Percentiles rank a stretch among this genome's conserved stretches.
Conservation (phyloP, 805 yeast species). For the Suhomyces faveliae region DNA sequence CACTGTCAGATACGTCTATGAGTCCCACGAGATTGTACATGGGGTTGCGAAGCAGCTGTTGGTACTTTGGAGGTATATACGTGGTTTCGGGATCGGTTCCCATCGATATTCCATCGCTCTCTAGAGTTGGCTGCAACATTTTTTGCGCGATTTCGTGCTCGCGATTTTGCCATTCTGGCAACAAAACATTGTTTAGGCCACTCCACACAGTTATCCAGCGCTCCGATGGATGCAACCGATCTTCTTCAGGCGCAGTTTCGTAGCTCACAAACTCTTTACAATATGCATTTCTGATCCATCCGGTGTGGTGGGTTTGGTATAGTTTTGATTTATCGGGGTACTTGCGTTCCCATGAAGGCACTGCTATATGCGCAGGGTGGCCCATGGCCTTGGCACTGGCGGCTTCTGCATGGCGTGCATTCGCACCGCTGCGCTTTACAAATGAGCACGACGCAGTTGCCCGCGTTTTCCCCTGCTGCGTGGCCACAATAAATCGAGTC, state of each 20-base stretch:
- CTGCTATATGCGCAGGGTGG: background rate
- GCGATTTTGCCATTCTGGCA: slow-evolving; percentile 12
- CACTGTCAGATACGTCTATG: slow-evolving; percentile 39
- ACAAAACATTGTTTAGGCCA: slow-evolving; percentile 24
- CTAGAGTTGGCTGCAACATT: slow-evolving; percentile 3
- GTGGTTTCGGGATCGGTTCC: background rate
- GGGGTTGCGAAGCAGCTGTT: slow-evolving; percentile 21
- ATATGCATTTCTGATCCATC: slow-evolving; percentile 36
- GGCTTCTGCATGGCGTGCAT: background rate
- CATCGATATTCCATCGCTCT: background rate
- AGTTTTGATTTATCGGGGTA: slow-evolving; percentile 26
- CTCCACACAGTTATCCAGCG: slow-evolving; percentile 43
- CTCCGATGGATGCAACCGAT: slow-evolving; percentile 27
- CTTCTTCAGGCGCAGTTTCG: slow-evolving; percentile 36
- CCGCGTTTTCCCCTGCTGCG: slow-evolving; percentile 51
- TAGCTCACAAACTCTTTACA: slow-evolving; percentile 35
- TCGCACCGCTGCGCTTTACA: background rate
- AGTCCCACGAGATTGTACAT: slow-evolving; percentile 34
- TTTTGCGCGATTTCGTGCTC: background rate
- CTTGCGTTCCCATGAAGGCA: slow-evolving; percentile 14
- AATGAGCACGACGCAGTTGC: slow-evolving; percentile 54
- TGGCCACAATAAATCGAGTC: slow-evolving; percentile 53
- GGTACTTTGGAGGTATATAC: slow-evolving; percentile 16
- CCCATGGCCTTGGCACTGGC: background rate
- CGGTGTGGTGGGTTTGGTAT: slow-evolving; percentile 33